Percentiles rank a stretch among this genome's conserved stretches.
Evolutionary conservation across 2,329 filamentous ascomycete species (phyloP).

Genomic region (Alternaria infectoria): DNA sequence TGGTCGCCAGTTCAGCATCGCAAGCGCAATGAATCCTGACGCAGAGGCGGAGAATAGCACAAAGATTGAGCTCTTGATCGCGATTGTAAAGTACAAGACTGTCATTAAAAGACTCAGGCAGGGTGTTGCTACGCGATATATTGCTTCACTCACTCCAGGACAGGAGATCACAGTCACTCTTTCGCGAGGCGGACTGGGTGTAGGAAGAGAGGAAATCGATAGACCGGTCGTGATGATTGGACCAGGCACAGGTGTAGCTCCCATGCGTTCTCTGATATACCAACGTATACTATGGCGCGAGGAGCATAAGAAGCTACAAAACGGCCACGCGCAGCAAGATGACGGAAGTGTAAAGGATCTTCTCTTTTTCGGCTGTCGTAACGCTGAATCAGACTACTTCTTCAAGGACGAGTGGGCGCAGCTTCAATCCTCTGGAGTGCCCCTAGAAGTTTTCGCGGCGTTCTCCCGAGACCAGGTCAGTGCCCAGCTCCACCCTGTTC

Average conservation of each 20-base stretch:
- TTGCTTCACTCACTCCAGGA: constrained; percentile 67
- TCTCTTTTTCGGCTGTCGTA: constrained; percentile 87
- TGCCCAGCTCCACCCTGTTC: background rate
- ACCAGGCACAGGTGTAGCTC: constrained; percentile 86
- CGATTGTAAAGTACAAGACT: constrained; percentile 90
- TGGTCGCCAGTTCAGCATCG: constrained; percentile 93
- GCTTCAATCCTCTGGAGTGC: constrained; percentile 50
- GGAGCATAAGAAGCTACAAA: constrained; percentile 8
- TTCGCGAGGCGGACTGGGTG: constrained; percentile 58
- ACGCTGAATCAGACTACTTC: constrained; percentile 76
- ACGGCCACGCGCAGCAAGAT: background rate
- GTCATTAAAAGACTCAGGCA: constrained; percentile 82
- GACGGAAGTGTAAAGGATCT: constrained; percentile 43
- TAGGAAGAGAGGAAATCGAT: constrained; percentile 49
- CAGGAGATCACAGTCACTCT: constrained; percentile 66
- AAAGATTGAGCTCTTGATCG: constrained; percentile 75
- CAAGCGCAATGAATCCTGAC: constrained; percentile 65
- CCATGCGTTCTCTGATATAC: constrained; percentile 80
- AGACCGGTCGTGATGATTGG: constrained; percentile 77
- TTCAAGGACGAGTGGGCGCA: constrained; percentile 77
- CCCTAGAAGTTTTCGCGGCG: constrained; percentile 64
- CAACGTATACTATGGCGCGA: constrained; percentile 62
- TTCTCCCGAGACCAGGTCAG: constrained; percentile 72
- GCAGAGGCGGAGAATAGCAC: constrained; percentile 40
- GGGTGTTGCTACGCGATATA: constrained; percentile 89